Evolutionary conservation across 1,284 basidiomycete species (phyloP).

Genomic region (Wolfiporia cocos): DNA sequence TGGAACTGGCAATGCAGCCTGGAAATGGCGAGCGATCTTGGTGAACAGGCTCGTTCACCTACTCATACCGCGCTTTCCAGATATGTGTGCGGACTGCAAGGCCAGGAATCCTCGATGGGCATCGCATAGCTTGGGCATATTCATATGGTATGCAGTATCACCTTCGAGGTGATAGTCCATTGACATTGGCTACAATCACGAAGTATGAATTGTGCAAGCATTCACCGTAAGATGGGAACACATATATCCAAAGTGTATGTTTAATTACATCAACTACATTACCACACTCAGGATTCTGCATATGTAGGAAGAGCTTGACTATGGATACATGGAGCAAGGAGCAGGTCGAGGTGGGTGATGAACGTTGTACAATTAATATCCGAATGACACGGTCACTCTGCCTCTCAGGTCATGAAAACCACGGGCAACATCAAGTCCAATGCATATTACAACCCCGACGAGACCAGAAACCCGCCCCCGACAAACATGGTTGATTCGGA

Average conservation of each 20-base stretch:
- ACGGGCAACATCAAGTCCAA: constrained; percentile 79
- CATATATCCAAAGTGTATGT: constrained; percentile 81
- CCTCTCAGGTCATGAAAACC: constrained; percentile 56
- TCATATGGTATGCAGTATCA: constrained; percentile 73
- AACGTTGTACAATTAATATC: not conserved
- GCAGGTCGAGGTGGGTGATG: constrained; percentile 71
- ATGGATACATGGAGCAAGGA: constrained; percentile 84
- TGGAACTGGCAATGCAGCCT: constrained; percentile 60
- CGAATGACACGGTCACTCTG: constrained; percentile 9
- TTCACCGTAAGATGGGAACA: constrained; percentile 86
- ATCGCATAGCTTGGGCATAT: constrained; percentile 75
- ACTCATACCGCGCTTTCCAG: constrained; percentile 30
- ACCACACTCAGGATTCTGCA: not conserved
- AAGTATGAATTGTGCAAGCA: constrained; percentile 77
- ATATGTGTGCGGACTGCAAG: constrained; percentile 83
- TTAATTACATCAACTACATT: constrained; percentile 8
- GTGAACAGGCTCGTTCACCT: constrained; percentile 11
- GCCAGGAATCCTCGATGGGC: constrained; percentile 76
- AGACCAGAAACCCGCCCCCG: constrained; percentile 70
- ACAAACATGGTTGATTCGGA: constrained; percentile 74
- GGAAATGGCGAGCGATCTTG: constrained; percentile 60
- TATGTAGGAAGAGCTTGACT: constrained; percentile 70
- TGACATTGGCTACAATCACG: too few relatives aligned
- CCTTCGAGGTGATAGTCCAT: too few relatives aligned
- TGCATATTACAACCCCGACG: constrained; percentile 68